Base-by-base conservation (phyloP, 2,329 filamentous ascomycete genomes). In the Hymenoscyphus infarciens region DNA sequence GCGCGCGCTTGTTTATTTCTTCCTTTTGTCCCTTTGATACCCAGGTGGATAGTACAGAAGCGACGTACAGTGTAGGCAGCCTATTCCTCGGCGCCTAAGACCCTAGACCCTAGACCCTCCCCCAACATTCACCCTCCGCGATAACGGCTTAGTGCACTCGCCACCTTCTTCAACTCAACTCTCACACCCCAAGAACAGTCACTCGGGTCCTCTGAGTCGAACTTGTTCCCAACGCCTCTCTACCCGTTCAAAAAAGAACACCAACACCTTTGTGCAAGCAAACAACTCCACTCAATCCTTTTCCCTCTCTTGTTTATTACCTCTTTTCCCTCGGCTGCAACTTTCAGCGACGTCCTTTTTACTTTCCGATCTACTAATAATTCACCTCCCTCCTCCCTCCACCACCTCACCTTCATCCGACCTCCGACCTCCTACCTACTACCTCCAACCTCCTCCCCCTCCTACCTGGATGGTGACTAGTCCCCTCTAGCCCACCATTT, bases 241-340 rank as follows among this genome's bases (percentile, higher is more conserved):
- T 5, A n/a, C 22, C 35, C 11, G 61, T 49, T 33, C 42, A 59
- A 39, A 62, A 62, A 66, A 66, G 66, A 59, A 67, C 66, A 65
- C 64, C 63, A 59, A 67, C 66, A 65, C 64, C 63, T 69, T 69
- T 66, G 66, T 66, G 61, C 61, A 27, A 29, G 60, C 60, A 57
- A 64, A 65, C 59, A 53, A 70, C 70, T 73, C 70, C 70, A 68
- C 71, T 72, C 70, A 72, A 55, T 67, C 67, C 62, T 71, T 69
- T 62, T 58, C 58, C 61, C 63, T 63, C 59, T 65, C 31, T 53
- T 64, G 61, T 67, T 69, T 66, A 68, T 64, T 63, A 62, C 33
- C 31, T 39, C 42, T n/a, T 53, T 60, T 56, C 63, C 63, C 54
- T 59, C 64, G 57, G 57, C 63, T 35, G 19, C 31, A 59, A 38